Percentiles rank a stretch among this genome's conserved stretches.
Conservation (phyloP, 345 rosid genomes). For the Linum trigynum region DNA sequence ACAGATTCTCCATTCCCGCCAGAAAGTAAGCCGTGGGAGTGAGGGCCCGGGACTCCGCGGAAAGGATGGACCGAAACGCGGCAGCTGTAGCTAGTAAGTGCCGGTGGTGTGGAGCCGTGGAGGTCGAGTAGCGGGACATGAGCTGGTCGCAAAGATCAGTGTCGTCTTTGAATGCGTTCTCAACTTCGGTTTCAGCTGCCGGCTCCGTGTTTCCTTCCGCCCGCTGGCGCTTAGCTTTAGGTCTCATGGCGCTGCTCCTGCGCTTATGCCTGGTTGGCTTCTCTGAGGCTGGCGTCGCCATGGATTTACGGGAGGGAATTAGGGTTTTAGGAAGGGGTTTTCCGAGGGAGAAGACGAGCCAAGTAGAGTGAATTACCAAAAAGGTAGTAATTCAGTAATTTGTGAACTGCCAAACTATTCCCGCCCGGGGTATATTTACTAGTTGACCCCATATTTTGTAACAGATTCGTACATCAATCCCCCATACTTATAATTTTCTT, state of each 20-base stretch:
- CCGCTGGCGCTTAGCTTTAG: not conserved
- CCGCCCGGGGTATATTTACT: too few relatives aligned
- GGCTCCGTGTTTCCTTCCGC: not conserved
- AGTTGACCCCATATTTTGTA: too few relatives aligned
- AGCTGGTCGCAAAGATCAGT: constrained; percentile 74
- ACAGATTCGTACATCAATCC: too few relatives aligned
- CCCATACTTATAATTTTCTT: too few relatives aligned
- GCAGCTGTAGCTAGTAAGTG: constrained; percentile 86
- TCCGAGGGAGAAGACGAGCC: not conserved
- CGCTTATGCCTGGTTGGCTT: constrained; percentile 5
- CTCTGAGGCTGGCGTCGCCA: constrained; percentile 1
- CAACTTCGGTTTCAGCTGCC: constrained; percentile 1
- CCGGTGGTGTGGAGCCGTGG: constrained; percentile 77
- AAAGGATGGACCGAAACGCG: constrained; percentile 79
- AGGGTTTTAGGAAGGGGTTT: not conserved
- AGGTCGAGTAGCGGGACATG: constrained; percentile 77
- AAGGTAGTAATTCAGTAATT: too few relatives aligned
- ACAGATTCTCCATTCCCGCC: constrained; percentile 49
- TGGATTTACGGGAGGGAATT: constrained; percentile 3
- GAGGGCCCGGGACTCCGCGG: constrained; percentile 51
- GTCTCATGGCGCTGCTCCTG: not conserved
- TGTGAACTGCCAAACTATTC: too few relatives aligned
- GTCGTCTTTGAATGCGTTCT: constrained; percentile 27
- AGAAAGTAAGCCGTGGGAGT: constrained; percentile 61
- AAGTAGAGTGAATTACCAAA: too few relatives aligned